Percentiles rank a stretch among this genome's conserved stretches.
Conservation (phyloP, 1,284 basidiomycete species). For the Rhodotorula sp. region DNA sequence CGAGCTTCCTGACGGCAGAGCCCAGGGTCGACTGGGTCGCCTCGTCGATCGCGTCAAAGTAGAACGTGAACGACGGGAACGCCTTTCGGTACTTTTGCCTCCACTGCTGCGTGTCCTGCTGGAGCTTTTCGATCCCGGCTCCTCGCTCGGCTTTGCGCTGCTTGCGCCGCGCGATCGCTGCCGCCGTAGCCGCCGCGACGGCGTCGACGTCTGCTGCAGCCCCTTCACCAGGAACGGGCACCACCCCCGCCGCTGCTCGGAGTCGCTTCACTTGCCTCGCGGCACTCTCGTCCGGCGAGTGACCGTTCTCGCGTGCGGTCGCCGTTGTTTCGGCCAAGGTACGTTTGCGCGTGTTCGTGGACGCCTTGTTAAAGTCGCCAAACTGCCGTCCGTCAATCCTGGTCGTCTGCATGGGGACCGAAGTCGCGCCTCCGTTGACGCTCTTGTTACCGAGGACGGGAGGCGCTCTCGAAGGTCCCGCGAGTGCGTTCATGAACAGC, state of each 20-base stretch:
- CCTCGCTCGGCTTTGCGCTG: slow-evolving; percentile 3
- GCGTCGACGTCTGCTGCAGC: not conserved
- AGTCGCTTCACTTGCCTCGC: not conserved
- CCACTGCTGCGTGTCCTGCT: slow-evolving; percentile 57
- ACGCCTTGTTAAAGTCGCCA: not conserved
- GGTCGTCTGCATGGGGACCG: not conserved
- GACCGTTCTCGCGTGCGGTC: slow-evolving; percentile 12
- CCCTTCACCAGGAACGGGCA: not conserved
- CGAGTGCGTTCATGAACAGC: slow-evolving; percentile 20
- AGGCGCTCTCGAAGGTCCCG: not conserved
- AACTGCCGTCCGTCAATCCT: not conserved
- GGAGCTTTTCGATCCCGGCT: slow-evolving; percentile 30
- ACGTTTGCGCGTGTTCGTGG: slow-evolving; percentile 2
- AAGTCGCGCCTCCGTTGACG: not conserved
- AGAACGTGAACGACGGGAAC: slow-evolving; percentile 80
- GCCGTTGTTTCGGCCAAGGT: not conserved
- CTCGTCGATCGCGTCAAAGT: slow-evolving; percentile 71
- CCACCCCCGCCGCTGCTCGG: not conserved
- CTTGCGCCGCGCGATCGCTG: slow-evolving; percentile 7
- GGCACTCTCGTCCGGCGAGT: not conserved
- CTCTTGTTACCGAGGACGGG: not conserved
- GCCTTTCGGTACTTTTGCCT: slow-evolving; percentile 76
- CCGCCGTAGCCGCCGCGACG: not conserved
- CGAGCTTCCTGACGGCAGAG: slow-evolving; percentile 63
- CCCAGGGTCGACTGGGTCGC: slow-evolving; percentile 57